Base-by-base conservation (phyloP, 2,329 filamentous ascomycete species). In the Colletotrichum filicis region DNA sequence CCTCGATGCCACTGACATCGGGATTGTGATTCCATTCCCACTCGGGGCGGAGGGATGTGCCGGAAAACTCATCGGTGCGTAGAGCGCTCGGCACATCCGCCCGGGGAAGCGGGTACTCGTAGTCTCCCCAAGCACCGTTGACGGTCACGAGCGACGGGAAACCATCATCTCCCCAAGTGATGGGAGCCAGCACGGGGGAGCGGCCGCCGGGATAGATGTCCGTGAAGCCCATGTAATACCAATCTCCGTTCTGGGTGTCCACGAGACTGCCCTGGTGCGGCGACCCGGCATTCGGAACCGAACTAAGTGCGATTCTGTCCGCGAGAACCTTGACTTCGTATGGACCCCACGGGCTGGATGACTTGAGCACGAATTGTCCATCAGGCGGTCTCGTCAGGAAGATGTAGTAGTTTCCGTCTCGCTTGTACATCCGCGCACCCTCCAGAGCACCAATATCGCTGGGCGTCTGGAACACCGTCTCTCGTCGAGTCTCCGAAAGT, bases 11-110 rank as follows among this genome's bases (percentile, higher is more conserved):
- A 75, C 79, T 90, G 3, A 79, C 83, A 73, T 90, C 87, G 0
- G 89, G 88, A 76, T 90, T 90, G 75, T 90, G 88, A 76, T 90
- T 91, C 88, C 88, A 91, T 77, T 90, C 88, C 87, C 87, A 90
- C 22, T 84, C 79, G 0, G 82, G 81, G 7, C 82, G 79, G 0
- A 90, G 80, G 0, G 76, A 68, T 0, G 79, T 72, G 0, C 84
- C 85, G 0, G 66, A 11, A n/a, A 76, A 77, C 1, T n/a, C 61
- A 42, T 77, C 71, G 64, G 61, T 71, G 35, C 30, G 22, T 16
- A 67, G 68, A 24, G 42, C 24, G 42, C 37, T 49, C 32, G 46
- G 56, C 26, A 55, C 32, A 12, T 4, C 56, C 8, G 19, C 32
- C 26, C 32, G 35, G 22, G 52, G n/a, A 14, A 84, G 76, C 0